phyloP scores from a whole-genome alignment of 2,329 filamentous ascomycete genomes.

The Coleophoma crateriformis region DNA sequence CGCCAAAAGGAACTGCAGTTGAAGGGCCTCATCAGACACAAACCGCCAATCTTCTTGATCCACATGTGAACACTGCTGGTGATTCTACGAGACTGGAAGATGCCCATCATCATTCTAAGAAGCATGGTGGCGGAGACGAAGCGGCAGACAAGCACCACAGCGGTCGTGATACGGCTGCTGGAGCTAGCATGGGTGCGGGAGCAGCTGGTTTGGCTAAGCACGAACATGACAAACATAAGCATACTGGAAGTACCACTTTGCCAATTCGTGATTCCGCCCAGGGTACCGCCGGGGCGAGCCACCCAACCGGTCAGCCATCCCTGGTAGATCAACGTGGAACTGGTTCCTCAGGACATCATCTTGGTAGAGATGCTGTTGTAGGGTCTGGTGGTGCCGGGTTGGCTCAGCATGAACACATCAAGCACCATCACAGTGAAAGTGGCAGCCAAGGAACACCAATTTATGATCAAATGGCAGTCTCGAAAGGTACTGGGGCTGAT shows the following conservation, averaged over 20 bases:
- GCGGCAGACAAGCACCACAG: slow-evolving; percentile 13
- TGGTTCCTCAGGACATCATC: neutral
- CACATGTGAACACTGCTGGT: slow-evolving; percentile 9
- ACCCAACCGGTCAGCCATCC: neutral
- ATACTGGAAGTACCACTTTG: neutral
- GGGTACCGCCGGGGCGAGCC: neutral
- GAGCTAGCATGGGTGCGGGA: neutral
- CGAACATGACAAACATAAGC: neutral
- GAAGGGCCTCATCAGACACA: slow-evolving; percentile 23
- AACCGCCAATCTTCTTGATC: slow-evolving; percentile 23
- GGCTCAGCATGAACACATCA: slow-evolving; percentile 5
- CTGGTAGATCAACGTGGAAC: no score
- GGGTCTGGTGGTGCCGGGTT: slow-evolving; percentile 1
- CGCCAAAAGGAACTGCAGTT: slow-evolving; percentile 1
- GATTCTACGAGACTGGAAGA: slow-evolving; percentile 7
- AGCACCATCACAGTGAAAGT: neutral
- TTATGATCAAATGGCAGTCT: slow-evolving; percentile 9
- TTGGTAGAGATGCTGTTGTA: neutral
- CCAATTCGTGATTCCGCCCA: neutral
- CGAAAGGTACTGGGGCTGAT: slow-evolving; percentile 7
- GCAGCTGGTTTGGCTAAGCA: neutral
- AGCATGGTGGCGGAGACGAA: slow-evolving; percentile 20
- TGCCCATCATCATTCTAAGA: slow-evolving; percentile 10
- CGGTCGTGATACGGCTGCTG: neutral
- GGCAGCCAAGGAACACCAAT: neutral